Evolutionary conservation across 169 alveolate species (phyloP).

Genomic region (Plasmodium adleri): DNA sequence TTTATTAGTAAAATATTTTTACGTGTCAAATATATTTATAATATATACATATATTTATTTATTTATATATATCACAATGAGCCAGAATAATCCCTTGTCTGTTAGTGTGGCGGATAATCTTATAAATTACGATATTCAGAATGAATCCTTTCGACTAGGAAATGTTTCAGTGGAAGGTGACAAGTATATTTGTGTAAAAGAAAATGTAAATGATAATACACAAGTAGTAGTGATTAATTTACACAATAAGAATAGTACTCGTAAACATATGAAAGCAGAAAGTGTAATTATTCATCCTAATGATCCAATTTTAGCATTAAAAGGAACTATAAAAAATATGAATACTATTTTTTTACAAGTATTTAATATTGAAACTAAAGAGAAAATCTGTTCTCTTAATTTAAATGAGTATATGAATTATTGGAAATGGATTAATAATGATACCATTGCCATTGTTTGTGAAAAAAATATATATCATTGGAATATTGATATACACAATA

Average conservation of each 20-base stretch:
- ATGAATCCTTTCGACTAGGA: slow-evolving; percentile 81
- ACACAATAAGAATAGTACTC: slow-evolving; percentile 81
- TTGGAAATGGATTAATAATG: slow-evolving; percentile 95
- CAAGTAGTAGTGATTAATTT: slow-evolving; percentile 84
- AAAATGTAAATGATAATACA: slow-evolving; percentile 74
- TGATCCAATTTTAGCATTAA: slow-evolving; percentile 94
- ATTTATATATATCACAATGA: slow-evolving; percentile 53
- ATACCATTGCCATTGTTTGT: slow-evolving; percentile 94
- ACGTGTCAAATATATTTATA: no score
- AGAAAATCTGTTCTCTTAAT: slow-evolving; percentile 93
- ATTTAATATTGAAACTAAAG: slow-evolving; percentile 94
- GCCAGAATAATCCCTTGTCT: slow-evolving; percentile 78
- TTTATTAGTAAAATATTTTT: no score
- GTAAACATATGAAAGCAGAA: slow-evolving; percentile 98
- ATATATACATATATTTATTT: slow-evolving; percentile 6
- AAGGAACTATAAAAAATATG: slow-evolving; percentile 88
- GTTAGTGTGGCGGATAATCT: slow-evolving; percentile 81
- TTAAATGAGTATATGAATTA: slow-evolving; percentile 93
- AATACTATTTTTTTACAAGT: slow-evolving; percentile 88
- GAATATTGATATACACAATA: slow-evolving; percentile 87
- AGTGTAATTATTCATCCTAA: slow-evolving; percentile 96
- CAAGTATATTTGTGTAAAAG: slow-evolving; percentile 79
- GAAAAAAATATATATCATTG: slow-evolving; percentile 94
- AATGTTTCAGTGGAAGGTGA: slow-evolving; percentile 81
- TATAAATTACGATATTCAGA: slow-evolving; percentile 73